A percentile compares a stretch with the other conserved stretches of the same genome.
Evolutionary conservation across 441 rosid species (phyloP).

Genomic region (Erysimum cheiri): DNA sequence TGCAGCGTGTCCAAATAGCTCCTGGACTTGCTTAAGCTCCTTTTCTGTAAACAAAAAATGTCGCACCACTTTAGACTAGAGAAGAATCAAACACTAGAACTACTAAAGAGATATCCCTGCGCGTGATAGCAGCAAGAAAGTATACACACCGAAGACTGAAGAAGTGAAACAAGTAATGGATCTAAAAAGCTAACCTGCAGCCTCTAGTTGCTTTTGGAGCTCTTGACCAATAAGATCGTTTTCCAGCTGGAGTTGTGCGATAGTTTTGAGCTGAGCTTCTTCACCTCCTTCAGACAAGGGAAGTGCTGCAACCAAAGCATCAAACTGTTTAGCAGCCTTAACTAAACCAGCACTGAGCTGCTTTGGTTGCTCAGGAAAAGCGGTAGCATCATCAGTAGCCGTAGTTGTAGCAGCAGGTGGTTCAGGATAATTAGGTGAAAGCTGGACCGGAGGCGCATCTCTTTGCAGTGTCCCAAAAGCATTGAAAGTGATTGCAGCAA

Average conservation of each 20-base stretch:
- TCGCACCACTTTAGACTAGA: neutral
- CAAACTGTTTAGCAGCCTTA: constrained; percentile 97
- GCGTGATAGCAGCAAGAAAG: no score
- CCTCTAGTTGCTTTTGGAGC: constrained; percentile 89
- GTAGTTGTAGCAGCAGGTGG: constrained; percentile 66
- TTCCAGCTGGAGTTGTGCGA: constrained; percentile 80
- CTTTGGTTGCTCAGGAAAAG: constrained; percentile 77
- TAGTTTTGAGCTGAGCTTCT: constrained; percentile 84
- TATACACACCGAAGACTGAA: no score
- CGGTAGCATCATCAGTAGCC: constrained; percentile 57
- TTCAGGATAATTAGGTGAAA: constrained; percentile 85
- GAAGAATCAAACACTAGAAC: neutral
- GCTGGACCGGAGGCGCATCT: constrained; percentile 87
- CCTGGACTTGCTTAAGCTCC: constrained; percentile 84
- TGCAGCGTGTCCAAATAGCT: constrained; percentile 77
- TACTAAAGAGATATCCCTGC: neutral
- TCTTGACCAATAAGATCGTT: constrained; percentile 86
- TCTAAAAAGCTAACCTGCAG: constrained; percentile 64
- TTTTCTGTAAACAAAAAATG: constrained; percentile 58
- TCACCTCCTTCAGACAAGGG: constrained; percentile 91
- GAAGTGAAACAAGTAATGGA: neutral
- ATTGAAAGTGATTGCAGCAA: constrained; percentile 82
- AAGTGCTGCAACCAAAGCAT: constrained; percentile 87
- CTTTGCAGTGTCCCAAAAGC: constrained; percentile 80
- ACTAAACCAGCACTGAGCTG: constrained; percentile 80